A percentile compares a stretch with the other conserved stretches of the same genome.
These are phyloP conservation scores for Cubamyces sp. DNA, from an alignment of 768 basidiomycete genomes.

Conservation along the genomic window DNA sequence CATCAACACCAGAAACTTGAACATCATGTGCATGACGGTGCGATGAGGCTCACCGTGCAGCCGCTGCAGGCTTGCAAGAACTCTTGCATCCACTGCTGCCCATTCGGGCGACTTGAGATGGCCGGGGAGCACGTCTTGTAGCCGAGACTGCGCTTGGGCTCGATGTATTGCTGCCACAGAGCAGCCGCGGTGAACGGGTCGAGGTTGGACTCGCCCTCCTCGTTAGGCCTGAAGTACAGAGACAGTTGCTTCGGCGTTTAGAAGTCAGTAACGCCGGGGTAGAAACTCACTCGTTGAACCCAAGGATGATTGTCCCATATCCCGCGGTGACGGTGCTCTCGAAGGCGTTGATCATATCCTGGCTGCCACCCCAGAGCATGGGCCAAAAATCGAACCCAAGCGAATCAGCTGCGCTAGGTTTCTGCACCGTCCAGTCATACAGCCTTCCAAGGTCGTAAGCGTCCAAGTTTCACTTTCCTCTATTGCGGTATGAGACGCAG, in stretches of 20 bases:
- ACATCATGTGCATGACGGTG: background rate
- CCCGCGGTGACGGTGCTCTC: slow-evolving; percentile 48
- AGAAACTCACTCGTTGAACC: slow-evolving; percentile 71
- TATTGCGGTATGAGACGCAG: too few species aligned
- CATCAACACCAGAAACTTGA: background rate
- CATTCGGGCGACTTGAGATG: slow-evolving; percentile 59
- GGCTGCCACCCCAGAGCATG: slow-evolving; percentile 73
- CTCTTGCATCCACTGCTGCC: slow-evolving; percentile 63
- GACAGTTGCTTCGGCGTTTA: too few species aligned
- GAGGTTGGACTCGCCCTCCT: slow-evolving; percentile 63
- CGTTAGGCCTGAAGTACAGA: slow-evolving; percentile 67
- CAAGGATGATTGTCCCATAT: slow-evolving; percentile 56
- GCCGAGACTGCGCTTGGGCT: slow-evolving; percentile 60
- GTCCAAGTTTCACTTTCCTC: background rate
- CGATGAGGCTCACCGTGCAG: slow-evolving; percentile 14
- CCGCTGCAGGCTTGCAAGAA: slow-evolving; percentile 58
- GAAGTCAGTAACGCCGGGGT: too few species aligned
- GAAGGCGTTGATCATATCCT: slow-evolving; percentile 48
- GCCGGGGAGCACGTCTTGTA: slow-evolving; percentile 69
- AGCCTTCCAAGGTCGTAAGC: slow-evolving; percentile 38
- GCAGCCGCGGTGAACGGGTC: slow-evolving; percentile 48
- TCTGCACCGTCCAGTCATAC: slow-evolving; percentile 69
- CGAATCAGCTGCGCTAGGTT: slow-evolving; percentile 43
- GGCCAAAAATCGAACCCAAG: slow-evolving; percentile 59
- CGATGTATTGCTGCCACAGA: slow-evolving; percentile 65